Percentiles rank a stretch among this genome's conserved stretches.
These are phyloP conservation scores for Buddleja alternifolia DNA, from an alignment of 257 asterid species.

Conservation along the genomic window DNA sequence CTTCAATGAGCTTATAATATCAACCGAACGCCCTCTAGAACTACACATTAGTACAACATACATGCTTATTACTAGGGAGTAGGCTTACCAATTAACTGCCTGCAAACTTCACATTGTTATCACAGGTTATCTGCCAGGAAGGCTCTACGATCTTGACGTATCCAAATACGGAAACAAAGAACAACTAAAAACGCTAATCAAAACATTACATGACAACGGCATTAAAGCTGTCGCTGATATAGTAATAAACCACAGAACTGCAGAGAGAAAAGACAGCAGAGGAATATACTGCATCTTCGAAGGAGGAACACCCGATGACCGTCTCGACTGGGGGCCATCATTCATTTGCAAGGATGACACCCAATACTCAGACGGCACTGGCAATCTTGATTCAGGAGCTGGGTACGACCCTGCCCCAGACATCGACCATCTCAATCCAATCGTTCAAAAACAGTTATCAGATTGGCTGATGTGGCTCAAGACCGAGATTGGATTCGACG, in stretches of 20 bases:
- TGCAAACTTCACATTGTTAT: neutral
- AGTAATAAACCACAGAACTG: conserved; percentile 84
- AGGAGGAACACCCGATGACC: conserved; percentile 79
- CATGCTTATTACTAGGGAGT: too few relatives aligned
- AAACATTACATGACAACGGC: conserved; percentile 48
- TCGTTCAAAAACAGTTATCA: conserved; percentile 67
- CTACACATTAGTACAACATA: too few relatives aligned
- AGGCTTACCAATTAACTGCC: too few relatives aligned
- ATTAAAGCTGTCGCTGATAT: conserved; percentile 77
- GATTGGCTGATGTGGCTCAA: conserved; percentile 96
- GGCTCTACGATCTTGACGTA: conserved; percentile 77
- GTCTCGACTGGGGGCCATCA: conserved; percentile 89
- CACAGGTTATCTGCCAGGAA: conserved; percentile 77
- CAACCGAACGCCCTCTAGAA: too few relatives aligned
- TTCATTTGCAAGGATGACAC: conserved; percentile 65
- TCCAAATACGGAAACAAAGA: conserved; percentile 66
- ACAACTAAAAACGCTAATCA: conserved; percentile 52
- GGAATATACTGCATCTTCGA: conserved; percentile 77
- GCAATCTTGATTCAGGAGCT: conserved; percentile 70
- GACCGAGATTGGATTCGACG: conserved; percentile 68
- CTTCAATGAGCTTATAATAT: too few relatives aligned
- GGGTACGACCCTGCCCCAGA: conserved; percentile 60
- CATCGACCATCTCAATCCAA: conserved; percentile 70
- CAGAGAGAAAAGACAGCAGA: conserved; percentile 60
- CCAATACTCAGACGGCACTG: conserved; percentile 65